Conservation (phyloP, 495 filamentous ascomycete genomes). For the Pyronema omphalodes region DNA sequence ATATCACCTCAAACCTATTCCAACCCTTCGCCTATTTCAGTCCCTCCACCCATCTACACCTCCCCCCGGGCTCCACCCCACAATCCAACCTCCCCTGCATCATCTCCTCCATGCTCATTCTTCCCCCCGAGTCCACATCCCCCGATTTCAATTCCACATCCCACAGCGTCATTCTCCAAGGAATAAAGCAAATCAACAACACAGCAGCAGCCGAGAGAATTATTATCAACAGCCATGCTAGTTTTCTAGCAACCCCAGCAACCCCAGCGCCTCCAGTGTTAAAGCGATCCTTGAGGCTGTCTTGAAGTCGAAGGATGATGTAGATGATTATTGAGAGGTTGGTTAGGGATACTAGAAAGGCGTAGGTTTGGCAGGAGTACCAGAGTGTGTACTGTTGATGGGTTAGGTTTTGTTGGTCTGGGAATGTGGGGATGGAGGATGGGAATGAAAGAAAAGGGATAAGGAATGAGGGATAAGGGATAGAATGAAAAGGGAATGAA, state of each 20-base stretch:
- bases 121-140: too few relatives aligned
- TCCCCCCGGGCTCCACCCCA: background rate
- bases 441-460: too few relatives aligned
- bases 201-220: slow-evolving; percentile 8
- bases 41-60: slow-evolving; percentile 6
- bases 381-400: slow-evolving; percentile 11
- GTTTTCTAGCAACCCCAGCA: too few relatives aligned
- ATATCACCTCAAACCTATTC: too few relatives aligned
- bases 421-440: background rate
- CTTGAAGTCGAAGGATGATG: slow-evolving; percentile 9
- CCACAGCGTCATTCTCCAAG: slow-evolving; percentile 14
- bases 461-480: too few relatives aligned
- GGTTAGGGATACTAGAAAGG: slow-evolving; percentile 17
- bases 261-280: slow-evolving; percentile 1
- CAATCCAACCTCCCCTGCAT: too few relatives aligned
- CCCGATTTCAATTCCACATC: too few relatives aligned
- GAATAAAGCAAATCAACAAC: slow-evolving; percentile 14
- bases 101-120: background rate
- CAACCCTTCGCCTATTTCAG: too few relatives aligned
- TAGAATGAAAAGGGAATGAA: too few relatives aligned
- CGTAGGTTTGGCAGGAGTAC: slow-evolving; percentile 22
- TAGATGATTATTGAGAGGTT: slow-evolving; percentile 12
- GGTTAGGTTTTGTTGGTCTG: background rate
- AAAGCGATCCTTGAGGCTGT: slow-evolving; percentile 9
- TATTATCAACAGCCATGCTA: background rate